Conservation (phyloP, 2,329 filamentous ascomycete species). For the Pestalotiopsis fici region DNA sequence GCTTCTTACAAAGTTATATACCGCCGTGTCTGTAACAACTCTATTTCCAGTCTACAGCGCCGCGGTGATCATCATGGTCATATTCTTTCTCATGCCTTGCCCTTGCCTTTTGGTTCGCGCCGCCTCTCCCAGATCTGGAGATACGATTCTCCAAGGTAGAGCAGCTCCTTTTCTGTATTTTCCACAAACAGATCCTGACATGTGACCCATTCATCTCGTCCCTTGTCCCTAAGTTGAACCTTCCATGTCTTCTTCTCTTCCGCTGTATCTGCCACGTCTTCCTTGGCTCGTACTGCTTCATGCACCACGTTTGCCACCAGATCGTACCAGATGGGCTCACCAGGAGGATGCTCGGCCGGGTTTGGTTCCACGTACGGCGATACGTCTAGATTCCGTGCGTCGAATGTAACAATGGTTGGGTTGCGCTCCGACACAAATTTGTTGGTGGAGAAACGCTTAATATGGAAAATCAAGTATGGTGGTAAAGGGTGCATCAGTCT, state of each 20-base stretch:
- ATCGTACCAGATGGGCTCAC: conserved; percentile 91
- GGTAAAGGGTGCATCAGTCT: conserved; percentile 87
- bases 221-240: conserved; percentile 82
- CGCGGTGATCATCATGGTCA: background rate
- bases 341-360: conserved; percentile 66
- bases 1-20: background rate
- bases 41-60: background rate
- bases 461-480: conserved; percentile 88
- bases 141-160: conserved; percentile 94
- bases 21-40: background rate
- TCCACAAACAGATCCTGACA: conserved; percentile 95
- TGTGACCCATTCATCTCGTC: conserved; percentile 84
- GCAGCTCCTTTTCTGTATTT: conserved; percentile 80
- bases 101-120: conserved; percentile 49
- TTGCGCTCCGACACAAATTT: conserved; percentile 97
- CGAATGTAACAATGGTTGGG: conserved; percentile 97
- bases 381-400: conserved; percentile 82
- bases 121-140: conserved; percentile 94
- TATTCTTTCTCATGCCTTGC: conserved; percentile 26
- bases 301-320: conserved; percentile 93
- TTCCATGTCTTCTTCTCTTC: conserved; percentile 92
- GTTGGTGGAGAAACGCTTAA: conserved; percentile 96
- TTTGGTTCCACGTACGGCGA: conserved; percentile 90
- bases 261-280: conserved; percentile 86
- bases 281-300: conserved; percentile 75